phyloP scores from a whole-genome alignment of 2,329 filamentous ascomycete species.

The Sporothrix globosa region DNA sequence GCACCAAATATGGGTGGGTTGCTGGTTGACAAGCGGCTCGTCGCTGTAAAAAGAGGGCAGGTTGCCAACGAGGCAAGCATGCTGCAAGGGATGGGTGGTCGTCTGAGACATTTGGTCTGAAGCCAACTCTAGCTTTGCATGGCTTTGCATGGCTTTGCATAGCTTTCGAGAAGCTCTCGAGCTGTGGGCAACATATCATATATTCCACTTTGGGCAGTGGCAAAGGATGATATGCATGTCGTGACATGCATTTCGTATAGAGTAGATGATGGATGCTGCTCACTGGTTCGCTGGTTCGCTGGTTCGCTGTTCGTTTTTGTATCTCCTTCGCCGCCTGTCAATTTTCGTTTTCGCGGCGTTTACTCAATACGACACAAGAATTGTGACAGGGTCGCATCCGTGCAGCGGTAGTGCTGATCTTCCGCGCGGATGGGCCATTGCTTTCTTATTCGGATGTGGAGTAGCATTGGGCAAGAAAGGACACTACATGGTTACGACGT shows the following conservation, averaged over 20 bases:
- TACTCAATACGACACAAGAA: too few relatives aligned
- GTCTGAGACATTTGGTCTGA: slow-evolving; percentile 13
- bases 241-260: not conserved
- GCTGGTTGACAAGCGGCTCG: too few relatives aligned
- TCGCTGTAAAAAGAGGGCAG: not conserved
- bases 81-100: slow-evolving; percentile 19
- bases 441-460: not conserved
- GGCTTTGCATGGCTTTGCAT: not conserved
- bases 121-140: not conserved
- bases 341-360: not conserved
- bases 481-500: not conserved
- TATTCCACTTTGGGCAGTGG: not conserved
- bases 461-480: not conserved
- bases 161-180: not conserved
- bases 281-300: not conserved
- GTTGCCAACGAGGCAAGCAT: not conserved
- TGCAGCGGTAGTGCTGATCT: slow-evolving; percentile 13
- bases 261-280: not conserved
- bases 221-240: not conserved
- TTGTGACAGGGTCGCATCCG: not conserved
- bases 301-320: not conserved
- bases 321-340: not conserved
- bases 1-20: too few relatives aligned
- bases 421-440: not conserved
- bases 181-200: not conserved